Evolutionary conservation across 345 rosid genomes (phyloP).

Genomic region (Sonneratia caseolaris): DNA sequence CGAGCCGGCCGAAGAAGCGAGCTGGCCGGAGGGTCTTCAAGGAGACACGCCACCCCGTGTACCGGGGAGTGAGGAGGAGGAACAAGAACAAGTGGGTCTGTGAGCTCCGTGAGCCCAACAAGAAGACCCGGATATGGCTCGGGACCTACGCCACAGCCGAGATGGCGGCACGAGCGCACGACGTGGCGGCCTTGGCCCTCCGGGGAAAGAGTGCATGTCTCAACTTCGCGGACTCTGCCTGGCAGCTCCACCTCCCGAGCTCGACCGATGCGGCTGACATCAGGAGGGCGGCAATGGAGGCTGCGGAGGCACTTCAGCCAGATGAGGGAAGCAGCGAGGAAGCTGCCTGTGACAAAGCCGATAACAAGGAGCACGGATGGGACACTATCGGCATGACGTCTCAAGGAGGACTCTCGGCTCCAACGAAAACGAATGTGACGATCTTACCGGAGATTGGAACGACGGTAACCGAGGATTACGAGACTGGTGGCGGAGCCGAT

Average conservation of each 20-base stretch:
- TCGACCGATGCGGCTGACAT: constrained; percentile 32
- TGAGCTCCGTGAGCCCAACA: constrained; percentile 34
- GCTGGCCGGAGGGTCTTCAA: constrained; percentile 42
- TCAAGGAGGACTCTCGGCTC: background rate
- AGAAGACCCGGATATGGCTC: constrained; percentile 36
- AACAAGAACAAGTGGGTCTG: constrained; percentile 41
- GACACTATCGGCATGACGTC: background rate
- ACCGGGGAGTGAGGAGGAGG: constrained; percentile 37
- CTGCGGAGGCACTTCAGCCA: constrained; percentile 14
- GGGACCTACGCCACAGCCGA: constrained; percentile 38
- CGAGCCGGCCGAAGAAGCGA: constrained; percentile 19
- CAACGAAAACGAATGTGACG: background rate
- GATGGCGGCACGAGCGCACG: constrained; percentile 44
- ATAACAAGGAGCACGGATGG: background rate
- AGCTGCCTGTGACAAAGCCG: background rate
- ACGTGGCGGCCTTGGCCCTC: constrained; percentile 36
- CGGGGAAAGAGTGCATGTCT: constrained; percentile 30
- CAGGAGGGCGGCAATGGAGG: constrained; percentile 30
- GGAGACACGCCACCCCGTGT: constrained; percentile 50
- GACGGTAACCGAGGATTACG: background rate
- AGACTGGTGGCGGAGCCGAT: background rate
- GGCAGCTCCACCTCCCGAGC: constrained; percentile 21
- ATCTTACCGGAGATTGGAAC: background rate
- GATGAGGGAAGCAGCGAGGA: background rate
- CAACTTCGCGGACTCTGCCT: constrained; percentile 32